These are phyloP conservation scores for Pyrenula massariospora DNA, from an alignment of 495 filamentous ascomycete genomes.

Conservation along the genomic window DNA sequence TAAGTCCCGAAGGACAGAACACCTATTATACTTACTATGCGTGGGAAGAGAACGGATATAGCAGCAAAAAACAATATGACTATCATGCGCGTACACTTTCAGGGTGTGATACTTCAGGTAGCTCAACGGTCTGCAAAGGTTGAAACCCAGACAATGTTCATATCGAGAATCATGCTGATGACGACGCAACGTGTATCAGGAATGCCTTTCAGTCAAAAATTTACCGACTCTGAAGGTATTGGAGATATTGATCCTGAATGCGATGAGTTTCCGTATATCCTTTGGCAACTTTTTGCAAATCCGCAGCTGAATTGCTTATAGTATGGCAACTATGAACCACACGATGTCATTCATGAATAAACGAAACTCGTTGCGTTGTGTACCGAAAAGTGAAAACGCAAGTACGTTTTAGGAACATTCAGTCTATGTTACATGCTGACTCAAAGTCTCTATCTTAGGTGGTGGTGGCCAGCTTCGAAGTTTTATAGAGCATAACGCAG, in stretches of 20 bases:
- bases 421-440: not conserved
- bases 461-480: not conserved
- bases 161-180: no score
- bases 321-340: not conserved
- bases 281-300: not conserved
- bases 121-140: not conserved
- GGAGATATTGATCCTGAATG: not conserved
- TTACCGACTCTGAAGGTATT: no score
- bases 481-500: not conserved
- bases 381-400: not conserved
- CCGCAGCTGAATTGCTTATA: not conserved
- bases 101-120: not conserved
- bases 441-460: not conserved
- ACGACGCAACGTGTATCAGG: not conserved
- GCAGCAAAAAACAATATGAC: not conserved
- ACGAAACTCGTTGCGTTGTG: not conserved
- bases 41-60: no score
- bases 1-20: not conserved
- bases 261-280: not conserved
- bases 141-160: no score
- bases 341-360: not conserved
- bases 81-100: not conserved
- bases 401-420: not conserved
- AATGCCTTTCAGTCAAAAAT: not conserved
- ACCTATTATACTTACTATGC: not conserved